Percentiles rank a stretch among this genome's conserved stretches.
Evolutionary conservation across 352 stramenopile species (phyloP).

Genomic region (Pythium utonaiense): DNA sequence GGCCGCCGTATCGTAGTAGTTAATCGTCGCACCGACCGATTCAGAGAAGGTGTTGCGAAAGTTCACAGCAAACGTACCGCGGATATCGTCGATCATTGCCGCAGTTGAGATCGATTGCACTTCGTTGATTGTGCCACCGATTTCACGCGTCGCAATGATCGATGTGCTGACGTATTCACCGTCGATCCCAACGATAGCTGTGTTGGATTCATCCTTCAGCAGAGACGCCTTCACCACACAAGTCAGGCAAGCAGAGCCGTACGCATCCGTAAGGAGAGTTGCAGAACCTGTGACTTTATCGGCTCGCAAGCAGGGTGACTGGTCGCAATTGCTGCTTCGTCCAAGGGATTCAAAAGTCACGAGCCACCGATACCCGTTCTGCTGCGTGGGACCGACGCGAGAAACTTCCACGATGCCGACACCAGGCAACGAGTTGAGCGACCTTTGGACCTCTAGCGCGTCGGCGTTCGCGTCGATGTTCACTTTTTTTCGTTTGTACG

Average conservation of each 20-base stretch:
- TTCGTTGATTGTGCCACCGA: slow-evolving; percentile 58
- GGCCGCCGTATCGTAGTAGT: slow-evolving; percentile 60
- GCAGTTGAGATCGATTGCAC: slow-evolving; percentile 53
- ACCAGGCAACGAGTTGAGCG: slow-evolving; percentile 42
- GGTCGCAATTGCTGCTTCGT: slow-evolving; percentile 38
- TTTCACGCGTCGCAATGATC: slow-evolving; percentile 46
- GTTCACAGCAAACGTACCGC: slow-evolving; percentile 59
- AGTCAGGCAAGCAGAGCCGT: slow-evolving; percentile 34
- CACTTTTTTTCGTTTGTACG: slow-evolving; percentile 66
- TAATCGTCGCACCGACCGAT: slow-evolving; percentile 44
- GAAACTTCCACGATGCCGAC: slow-evolving; percentile 55
- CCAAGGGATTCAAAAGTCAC: slow-evolving; percentile 72
- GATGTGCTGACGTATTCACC: slow-evolving; percentile 40
- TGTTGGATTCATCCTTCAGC: slow-evolving; percentile 36
- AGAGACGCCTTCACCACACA: slow-evolving; percentile 41
- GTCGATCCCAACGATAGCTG: slow-evolving; percentile 29
- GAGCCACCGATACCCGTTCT: slow-evolving; percentile 61
- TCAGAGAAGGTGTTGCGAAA: slow-evolving; percentile 49
- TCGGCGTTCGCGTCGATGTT: slow-evolving; percentile 49
- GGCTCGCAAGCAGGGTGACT: slow-evolving; percentile 52
- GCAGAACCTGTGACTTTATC: slow-evolving; percentile 44
- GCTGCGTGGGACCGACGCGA: slow-evolving; percentile 45
- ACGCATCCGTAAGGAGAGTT: slow-evolving; percentile 39
- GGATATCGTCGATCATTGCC: slow-evolving; percentile 38
- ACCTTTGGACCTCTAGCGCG: slow-evolving; percentile 42